Conservation (phyloP, 2,329 filamentous ascomycete species). For the Aspergillus melleus region DNA sequence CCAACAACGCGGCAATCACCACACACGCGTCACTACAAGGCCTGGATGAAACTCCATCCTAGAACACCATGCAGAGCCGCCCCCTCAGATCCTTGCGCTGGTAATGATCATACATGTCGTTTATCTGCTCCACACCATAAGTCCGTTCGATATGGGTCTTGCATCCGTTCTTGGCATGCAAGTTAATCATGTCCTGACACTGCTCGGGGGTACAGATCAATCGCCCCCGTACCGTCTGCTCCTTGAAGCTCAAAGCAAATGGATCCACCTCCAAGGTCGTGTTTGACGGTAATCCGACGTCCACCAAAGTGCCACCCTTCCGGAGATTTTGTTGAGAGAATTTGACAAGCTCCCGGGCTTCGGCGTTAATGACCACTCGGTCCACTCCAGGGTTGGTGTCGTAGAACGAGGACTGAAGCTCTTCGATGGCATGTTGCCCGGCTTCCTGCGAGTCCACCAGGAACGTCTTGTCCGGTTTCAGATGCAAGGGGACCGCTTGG, state of each 20-base stretch:
- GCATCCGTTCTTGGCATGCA: neutral
- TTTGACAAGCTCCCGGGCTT: neutral
- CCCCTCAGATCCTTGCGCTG: neutral
- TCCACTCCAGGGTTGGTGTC: neutral
- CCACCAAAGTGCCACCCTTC: neutral
- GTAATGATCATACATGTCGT: neutral
- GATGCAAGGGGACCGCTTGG: too few relatives aligned
- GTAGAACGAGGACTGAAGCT: neutral
- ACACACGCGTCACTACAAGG: too few relatives aligned
- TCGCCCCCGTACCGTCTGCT: neutral
- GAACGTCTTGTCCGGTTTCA: too few relatives aligned
- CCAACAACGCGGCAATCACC: too few relatives aligned
- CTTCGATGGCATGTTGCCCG: neutral
- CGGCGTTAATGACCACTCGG: neutral
- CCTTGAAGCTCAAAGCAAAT: neutral
- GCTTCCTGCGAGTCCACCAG: too few relatives aligned
- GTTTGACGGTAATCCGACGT: neutral
- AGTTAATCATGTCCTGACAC: neutral
- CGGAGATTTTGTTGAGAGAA: neutral
- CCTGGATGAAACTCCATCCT: neutral
- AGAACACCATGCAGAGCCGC: neutral
- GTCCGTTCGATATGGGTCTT: neutral
- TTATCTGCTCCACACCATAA: neutral
- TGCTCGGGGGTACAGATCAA: neutral
- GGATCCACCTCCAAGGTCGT: neutral